Base-by-base conservation (phyloP, 2,329 filamentous ascomycete genomes). In the Fusarium sambucinum region DNA sequence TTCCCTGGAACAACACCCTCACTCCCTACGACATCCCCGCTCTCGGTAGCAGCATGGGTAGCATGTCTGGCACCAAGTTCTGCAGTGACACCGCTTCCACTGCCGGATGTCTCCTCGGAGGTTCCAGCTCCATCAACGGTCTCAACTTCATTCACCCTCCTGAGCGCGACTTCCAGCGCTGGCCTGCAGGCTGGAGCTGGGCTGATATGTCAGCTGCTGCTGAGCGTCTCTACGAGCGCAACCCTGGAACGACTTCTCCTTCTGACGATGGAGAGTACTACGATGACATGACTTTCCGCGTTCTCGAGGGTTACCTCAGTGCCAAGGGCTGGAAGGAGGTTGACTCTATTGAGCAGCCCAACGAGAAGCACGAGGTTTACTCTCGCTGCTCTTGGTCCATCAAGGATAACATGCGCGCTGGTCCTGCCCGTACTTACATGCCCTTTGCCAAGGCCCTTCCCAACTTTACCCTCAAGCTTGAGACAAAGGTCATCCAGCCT, bases 371-470 rank as follows among this genome's bases (percentile, higher is more conserved):
- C 77, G 82, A 82, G 59, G 88, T 86, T 2, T 92, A 86, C 76
- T 84, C 87, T 30, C 86, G 90, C 72, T 87, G 89, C 6, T 84
- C 89, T 5, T 92, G 88, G 81, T 92, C 92, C 83, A 91, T 88
- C 74, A 81, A 82, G 25, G 80, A 89, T 53, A 89, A 89, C 56
- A 86, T 91, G 77, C 83, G 91, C 64, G 88, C 87, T 45, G 91
- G 91, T 2, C 90, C 90, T 35, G 82, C 92, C 76, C 88, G 87
- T 6, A 92, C 90, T 0, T 93, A 93, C 74, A 85, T 93, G 9
- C 87, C 89, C 5, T 83, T 84, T 13, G 89, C 89, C 5, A 81
- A 83, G 58, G 79, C 80, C 27, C 83, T 88, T 55, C 79, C 81
- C 19, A 91, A 92, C 79, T 93, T 93, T 77, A 84, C 86, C 42